Evolutionary conservation across 2,329 filamentous ascomycete species (phyloP), one percentile per base, ranked within the genome.

Genomic region (Cladorrhinum sp.): DNA sequence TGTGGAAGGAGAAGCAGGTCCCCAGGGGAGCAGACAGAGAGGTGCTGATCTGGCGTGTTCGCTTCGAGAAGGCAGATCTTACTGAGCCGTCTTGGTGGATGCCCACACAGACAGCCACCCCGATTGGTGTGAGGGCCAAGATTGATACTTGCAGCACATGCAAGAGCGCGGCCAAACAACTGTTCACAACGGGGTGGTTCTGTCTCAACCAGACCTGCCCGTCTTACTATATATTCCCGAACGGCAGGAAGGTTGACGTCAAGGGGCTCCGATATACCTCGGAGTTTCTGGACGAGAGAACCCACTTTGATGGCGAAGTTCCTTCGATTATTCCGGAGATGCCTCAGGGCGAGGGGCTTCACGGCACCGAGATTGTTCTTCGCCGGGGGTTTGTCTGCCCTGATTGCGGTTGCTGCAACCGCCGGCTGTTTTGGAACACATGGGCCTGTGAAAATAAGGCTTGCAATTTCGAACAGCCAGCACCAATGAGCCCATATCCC

Each of bases 371-470:
- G 10, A 73, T 76, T 2, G 71, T 76, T 8, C 84, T 82, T 59
- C 87, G 84, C 68, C 77, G 78, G 55, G 89, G 89, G 0, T 82
- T 91, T 52, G 83, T 89, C 1, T 93, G 90, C 66, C 85, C 84
- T 0, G 62, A 74, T 1, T 92, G 90, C 64, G 75, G 78, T 0
- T 80, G 83, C 46, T 90, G 88, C 66, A 85, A 80, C 48, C 79
- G 84, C 2, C 80, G 89, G 1, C 76, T 81, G 14, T 72, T 79
- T 23, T 92, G 88, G 86, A 74, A 73, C 4, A 78, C 80, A 1
- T 91, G 87, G 87, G 72, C 75, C 24, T 92, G 88, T 62, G 76
- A 80, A 49, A 82, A 66, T 1, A 90, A 26, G 8, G 46, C 53
- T 3, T 68, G 67, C 56, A 8, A 50, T 1, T 65, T 55, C 24